phyloP scores from a whole-genome alignment of 208 protist species.

The Wallacemonas sp. region DNA sequence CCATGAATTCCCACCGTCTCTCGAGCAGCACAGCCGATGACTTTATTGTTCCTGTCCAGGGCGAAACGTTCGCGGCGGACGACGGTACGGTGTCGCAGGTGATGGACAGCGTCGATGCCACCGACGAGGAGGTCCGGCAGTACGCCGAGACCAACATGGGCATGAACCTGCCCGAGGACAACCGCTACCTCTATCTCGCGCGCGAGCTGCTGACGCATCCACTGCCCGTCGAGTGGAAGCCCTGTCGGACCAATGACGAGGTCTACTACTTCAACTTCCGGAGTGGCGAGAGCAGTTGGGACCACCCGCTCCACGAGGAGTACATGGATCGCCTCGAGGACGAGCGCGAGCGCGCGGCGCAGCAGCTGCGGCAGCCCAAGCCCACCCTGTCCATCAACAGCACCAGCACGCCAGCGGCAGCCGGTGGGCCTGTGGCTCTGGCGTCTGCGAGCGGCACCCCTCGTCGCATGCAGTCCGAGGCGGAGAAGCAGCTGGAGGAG shows the following conservation, averaged over 20 bases:
- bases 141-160: conserved; percentile 93
- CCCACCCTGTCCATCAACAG: conserved; percentile 18
- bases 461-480: conserved; percentile 65
- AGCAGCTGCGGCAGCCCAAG: conserved; percentile 20
- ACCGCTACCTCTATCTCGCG: conserved; percentile 92
- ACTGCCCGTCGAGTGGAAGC: conserved; percentile 95
- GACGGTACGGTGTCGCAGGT: conserved; percentile 90
- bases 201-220: conserved; percentile 93
- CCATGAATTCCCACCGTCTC: not conserved
- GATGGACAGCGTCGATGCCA: conserved; percentile 89
- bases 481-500: conserved; percentile 71
- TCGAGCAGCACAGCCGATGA: conserved; percentile 25
- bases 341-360: conserved; percentile 56
- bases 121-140: conserved; percentile 89
- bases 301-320: conserved; percentile 94
- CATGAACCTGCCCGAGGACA: conserved; percentile 91
- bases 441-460: too few species aligned
- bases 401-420: conserved; percentile 6
- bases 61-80: conserved; percentile 76
- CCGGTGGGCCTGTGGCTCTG: too few species aligned
- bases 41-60: conserved; percentile 48
- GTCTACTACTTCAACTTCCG: conserved; percentile 98
- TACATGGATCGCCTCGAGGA: conserved; percentile 80
- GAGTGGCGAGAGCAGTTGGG: conserved; percentile 94
- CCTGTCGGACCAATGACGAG: conserved; percentile 91